Percentiles rank a stretch among this genome's conserved stretches.
phyloP scores from a whole-genome alignment of 2,329 filamentous ascomycete genomes.

The Claviceps sp. region DNA sequence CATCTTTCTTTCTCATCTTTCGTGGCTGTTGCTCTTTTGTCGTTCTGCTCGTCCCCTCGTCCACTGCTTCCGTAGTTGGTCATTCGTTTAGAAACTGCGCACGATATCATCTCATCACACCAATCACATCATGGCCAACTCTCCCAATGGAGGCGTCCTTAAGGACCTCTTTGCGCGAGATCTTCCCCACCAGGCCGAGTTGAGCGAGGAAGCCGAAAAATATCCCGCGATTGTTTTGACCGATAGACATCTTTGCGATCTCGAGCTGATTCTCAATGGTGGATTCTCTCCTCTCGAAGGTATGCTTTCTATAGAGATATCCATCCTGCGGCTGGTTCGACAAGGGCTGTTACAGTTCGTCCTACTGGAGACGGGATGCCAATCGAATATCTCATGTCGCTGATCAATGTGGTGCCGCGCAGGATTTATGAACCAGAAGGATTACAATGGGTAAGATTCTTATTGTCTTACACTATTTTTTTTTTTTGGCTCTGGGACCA shows the following conservation, averaged over 20 bases:
- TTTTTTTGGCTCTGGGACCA: not conserved
- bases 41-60: not conserved
- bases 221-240: constrained; percentile 74
- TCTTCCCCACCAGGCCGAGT: constrained; percentile 65
- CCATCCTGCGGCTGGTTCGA: not conserved
- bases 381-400: not conserved
- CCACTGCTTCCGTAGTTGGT: not conserved
- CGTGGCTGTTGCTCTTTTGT: not conserved
- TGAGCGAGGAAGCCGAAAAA: constrained; percentile 70
- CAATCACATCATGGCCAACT: constrained; percentile 43
- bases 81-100: not conserved
- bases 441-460: constrained; percentile 73
- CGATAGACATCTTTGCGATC: constrained; percentile 93
- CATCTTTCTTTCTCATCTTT: not conserved
- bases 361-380: not conserved
- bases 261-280: constrained; percentile 93
- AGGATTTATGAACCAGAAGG: constrained; percentile 96
- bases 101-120: not conserved
- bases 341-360: constrained; percentile 1
- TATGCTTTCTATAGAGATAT: constrained; percentile 28
- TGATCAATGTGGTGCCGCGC: constrained; percentile 8
- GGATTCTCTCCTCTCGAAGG: constrained; percentile 97
- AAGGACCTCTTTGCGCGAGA: constrained; percentile 97
- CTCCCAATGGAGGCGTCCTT: constrained; percentile 81
- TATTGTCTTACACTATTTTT: too few species aligned